Evolutionary conservation across 75 land plant species (phyloP).

Genomic region (Cryptomeria japonica): DNA sequence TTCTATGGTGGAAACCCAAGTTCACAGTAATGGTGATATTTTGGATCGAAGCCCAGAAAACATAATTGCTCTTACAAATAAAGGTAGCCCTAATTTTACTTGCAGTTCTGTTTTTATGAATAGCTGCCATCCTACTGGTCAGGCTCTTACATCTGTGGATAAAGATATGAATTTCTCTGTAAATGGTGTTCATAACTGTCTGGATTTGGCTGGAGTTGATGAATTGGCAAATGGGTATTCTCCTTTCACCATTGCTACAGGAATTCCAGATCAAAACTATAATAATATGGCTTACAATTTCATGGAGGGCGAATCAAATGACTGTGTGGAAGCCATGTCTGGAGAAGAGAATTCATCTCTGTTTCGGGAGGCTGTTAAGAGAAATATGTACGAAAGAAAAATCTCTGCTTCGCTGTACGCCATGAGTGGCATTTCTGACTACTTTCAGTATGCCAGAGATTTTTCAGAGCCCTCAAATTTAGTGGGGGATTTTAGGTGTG

Average conservation of each 20-base stretch:
- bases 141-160: too few relatives aligned
- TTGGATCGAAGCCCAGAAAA: too few relatives aligned
- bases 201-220: not conserved
- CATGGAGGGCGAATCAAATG: not conserved
- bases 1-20: too few relatives aligned
- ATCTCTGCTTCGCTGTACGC: constrained; percentile 50
- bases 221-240: constrained; percentile 11
- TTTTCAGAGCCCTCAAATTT: too few relatives aligned
- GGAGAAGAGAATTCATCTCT: constrained; percentile 17
- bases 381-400: constrained; percentile 46
- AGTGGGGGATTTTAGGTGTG: too few relatives aligned
- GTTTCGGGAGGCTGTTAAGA: constrained; percentile 35
- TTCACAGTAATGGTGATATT: too few relatives aligned
- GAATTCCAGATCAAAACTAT: constrained; percentile 15
- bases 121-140: too few relatives aligned
- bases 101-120: too few relatives aligned
- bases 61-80: too few relatives aligned
- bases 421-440: constrained; percentile 44
- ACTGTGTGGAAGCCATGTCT: not conserved
- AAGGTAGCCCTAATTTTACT: too few relatives aligned
- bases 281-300: not conserved
- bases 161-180: too few relatives aligned
- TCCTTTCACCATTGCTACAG: constrained; percentile 34
- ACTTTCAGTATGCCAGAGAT: not conserved
- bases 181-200: too few relatives aligned